A percentile compares a stretch with the other conserved stretches of the same genome.
Evolutionary conservation across 2,329 filamentous ascomycete genomes (phyloP).

Genomic region (Pseudopyrenochaeta lycopersici): DNA sequence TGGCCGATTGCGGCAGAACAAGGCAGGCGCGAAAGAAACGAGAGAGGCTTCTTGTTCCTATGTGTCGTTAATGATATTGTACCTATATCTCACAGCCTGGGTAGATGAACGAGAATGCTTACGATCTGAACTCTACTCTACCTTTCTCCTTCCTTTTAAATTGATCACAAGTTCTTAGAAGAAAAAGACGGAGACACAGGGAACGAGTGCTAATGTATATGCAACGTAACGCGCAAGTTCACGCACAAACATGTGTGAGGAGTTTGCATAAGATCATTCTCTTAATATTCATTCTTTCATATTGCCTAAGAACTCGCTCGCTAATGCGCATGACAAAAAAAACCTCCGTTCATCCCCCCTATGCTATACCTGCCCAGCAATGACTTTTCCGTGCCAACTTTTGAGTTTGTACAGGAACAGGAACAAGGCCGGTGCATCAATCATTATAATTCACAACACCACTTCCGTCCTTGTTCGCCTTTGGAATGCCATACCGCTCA

Average conservation of each 20-base stretch:
- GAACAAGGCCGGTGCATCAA: constrained; percentile 12
- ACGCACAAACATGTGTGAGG: too few relatives aligned
- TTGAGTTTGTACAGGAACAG: not conserved
- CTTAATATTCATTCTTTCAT: too few relatives aligned
- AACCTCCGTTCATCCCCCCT: not conserved
- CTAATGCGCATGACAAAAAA: not conserved
- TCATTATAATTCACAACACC: constrained; percentile 68
- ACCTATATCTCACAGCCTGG: constrained; percentile 1
- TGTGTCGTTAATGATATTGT: constrained; percentile 13
- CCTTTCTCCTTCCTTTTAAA: too few relatives aligned
- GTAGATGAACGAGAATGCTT: constrained; percentile 10
- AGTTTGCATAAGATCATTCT: too few relatives aligned
- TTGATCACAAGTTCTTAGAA: too few relatives aligned
- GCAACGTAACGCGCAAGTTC: too few relatives aligned
- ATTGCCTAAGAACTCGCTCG: not conserved
- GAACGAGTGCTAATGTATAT: too few relatives aligned
- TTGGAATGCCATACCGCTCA: constrained; percentile 57
- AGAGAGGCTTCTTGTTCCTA: not conserved
- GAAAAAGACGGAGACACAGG: too few relatives aligned
- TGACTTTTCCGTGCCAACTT: not conserved
- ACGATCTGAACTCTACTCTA: not conserved
- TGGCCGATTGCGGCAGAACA: not conserved
- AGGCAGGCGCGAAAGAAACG: not conserved
- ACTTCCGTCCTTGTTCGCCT: constrained; percentile 65
- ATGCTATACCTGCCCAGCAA: not conserved